Evolutionary conservation across 106 monocot genomes (phyloP), one percentile per base, ranked within the genome.

Genomic region (Phalaenopsis aphrodite): DNA sequence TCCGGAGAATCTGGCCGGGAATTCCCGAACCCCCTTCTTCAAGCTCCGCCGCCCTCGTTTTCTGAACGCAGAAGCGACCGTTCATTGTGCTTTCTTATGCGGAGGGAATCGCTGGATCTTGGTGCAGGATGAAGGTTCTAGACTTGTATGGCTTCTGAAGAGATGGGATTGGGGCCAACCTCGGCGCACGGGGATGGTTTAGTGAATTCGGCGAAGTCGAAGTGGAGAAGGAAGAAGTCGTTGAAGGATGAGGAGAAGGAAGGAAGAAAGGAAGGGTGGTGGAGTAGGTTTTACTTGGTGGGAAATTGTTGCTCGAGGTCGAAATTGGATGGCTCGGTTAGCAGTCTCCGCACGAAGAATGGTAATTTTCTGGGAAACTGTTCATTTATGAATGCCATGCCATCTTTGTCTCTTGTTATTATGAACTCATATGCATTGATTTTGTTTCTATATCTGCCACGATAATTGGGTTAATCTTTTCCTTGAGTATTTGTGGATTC

Each of bases 281-380:
- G 43, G 43, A 74, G 41, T 74, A 74, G 42, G 74, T 43, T 74
- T 74, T 74, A 43, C 45, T 74, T 74, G 18, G 43, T 19, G 4
- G 71, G 71, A 1, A 42, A 12, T n/a, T 74, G 74, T 8, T 2
- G 38, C 69, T 69, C 39, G 14, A 41, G 39, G 69, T 39, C 69
- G 39, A 69, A 69, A 36, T 14, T 36, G 69, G 39, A 69, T 69
- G 69, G 9, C 18, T 74, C 42, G 1, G 18, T 74, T 45, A 45
- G 74, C 42, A 74, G 74, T 5, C 45, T 74, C 18, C 11, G 74
- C 74, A 45, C n/a, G 42, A 45, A n/a, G n/a, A 74, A 42, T 74
- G 74, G 41, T 74, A 74, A 74, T 45, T 42, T 74, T 74, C n/a
- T 19, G 3, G 74, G 8, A 74, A 10, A 16, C 14, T 38, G 8